phyloP scores from a whole-genome alignment of 345 rosid species.

The Cochlearia excelsa region DNA sequence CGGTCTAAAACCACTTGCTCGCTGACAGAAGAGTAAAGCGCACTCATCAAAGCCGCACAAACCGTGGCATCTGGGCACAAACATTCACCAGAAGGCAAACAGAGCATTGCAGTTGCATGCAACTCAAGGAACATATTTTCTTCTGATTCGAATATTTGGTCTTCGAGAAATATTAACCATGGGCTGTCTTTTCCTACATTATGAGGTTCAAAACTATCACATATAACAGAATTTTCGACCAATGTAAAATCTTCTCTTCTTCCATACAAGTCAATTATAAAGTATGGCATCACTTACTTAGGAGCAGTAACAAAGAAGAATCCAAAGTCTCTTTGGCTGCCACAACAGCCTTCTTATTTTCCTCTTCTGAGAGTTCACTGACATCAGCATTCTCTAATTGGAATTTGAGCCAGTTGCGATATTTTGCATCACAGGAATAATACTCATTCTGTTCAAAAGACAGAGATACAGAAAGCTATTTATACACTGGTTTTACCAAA shows the following conservation, averaged over 20 bases:
- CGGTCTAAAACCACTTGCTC: conserved; percentile 79
- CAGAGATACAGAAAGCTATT: conserved; percentile 13
- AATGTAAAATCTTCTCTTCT: conserved; percentile 5
- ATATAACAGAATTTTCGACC: conserved; percentile 16
- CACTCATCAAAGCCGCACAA: conserved; percentile 87
- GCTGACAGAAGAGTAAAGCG: conserved; percentile 75
- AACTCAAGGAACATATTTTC: conserved; percentile 69
- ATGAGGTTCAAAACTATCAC: conserved; percentile 31
- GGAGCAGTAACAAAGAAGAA: conserved; percentile 60
- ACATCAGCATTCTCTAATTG: conserved; percentile 73
- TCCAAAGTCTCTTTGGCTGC: conserved; percentile 71
- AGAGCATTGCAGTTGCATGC: conserved; percentile 88
- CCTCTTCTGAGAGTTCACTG: conserved; percentile 69
- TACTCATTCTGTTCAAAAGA: conserved; percentile 62
- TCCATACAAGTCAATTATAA: conserved; percentile 15
- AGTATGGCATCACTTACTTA: conserved; percentile 48
- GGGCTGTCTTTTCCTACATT: conserved; percentile 58
- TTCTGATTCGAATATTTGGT: conserved; percentile 47
- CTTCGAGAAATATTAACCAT: conserved; percentile 68
- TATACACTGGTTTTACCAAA: conserved; percentile 17
- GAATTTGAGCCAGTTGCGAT: conserved; percentile 91
- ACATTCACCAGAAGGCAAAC: conserved; percentile 93
- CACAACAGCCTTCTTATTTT: conserved; percentile 52
- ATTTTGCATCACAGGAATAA: conserved; percentile 94
- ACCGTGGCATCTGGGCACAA: conserved; percentile 82